A percentile compares a stretch with the other conserved stretches of the same genome.
Conservation (phyloP, 352 stramenopile genomes). For the Pythium oligandrum region DNA sequence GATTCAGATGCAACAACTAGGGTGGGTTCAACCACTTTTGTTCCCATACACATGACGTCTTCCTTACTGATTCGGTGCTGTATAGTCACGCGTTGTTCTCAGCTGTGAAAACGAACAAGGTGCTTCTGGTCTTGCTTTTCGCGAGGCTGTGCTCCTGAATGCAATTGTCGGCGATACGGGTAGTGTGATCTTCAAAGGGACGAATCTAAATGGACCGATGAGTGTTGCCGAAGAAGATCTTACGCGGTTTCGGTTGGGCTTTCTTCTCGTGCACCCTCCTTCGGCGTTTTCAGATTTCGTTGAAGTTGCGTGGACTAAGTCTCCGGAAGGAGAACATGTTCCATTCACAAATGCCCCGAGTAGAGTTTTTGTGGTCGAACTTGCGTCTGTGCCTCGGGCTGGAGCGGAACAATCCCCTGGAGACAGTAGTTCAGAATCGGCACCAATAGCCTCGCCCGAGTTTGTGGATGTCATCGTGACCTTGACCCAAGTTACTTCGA, state of each 20-base stretch:
- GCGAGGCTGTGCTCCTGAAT: slow-evolving; percentile 36
- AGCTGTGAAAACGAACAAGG: slow-evolving; percentile 15
- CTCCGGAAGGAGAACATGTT: slow-evolving; percentile 9
- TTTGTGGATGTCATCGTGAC: background rate
- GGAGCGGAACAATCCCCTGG: too few species aligned
- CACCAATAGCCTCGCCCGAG: background rate
- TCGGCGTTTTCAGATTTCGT: slow-evolving; percentile 16
- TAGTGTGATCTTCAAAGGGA: slow-evolving; percentile 43
- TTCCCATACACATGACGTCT: background rate
- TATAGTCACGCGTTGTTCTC: slow-evolving; percentile 35
- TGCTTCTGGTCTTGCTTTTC: slow-evolving; percentile 14
- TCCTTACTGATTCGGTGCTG: background rate
- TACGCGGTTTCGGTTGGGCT: slow-evolving; percentile 13
- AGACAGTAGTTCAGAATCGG: too few species aligned
- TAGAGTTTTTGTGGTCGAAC: too few species aligned
- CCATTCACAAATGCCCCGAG: slow-evolving; percentile 28
- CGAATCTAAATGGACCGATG: slow-evolving; percentile 22
- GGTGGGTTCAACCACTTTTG: too few species aligned
- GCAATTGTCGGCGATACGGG: slow-evolving; percentile 47
- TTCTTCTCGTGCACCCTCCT: slow-evolving; percentile 45
- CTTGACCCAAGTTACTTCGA: background rate
- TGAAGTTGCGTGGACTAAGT: slow-evolving; percentile 21
- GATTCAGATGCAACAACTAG: too few species aligned
- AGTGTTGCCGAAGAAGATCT: slow-evolving; percentile 48
- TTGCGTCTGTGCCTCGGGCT: too few species aligned